Percentiles rank a stretch among this genome's conserved stretches.
Conservation (phyloP, 257 asterid genomes). For the Forsythia suspensa region DNA sequence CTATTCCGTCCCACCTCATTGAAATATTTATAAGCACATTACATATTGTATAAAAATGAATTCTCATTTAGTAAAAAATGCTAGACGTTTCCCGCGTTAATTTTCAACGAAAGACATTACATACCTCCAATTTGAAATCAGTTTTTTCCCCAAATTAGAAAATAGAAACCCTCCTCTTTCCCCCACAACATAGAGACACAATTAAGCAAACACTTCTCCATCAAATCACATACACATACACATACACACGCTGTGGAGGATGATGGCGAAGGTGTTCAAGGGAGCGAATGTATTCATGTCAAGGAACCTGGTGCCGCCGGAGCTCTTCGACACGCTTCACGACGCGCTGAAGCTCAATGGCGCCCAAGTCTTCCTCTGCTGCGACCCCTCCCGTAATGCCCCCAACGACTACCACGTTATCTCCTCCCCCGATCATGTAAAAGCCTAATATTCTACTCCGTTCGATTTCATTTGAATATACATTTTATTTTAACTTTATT, state of each 20-base stretch:
- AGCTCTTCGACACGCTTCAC: constrained; percentile 85
- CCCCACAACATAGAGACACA: neutral
- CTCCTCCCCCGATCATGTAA: constrained; percentile 74
- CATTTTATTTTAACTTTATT: neutral
- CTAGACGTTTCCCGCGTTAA: neutral
- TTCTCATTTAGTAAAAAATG: no score
- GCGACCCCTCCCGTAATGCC: constrained; percentile 84
- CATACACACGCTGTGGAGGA: constrained; percentile 6
- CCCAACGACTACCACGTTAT: constrained; percentile 84
- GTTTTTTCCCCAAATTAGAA: neutral
- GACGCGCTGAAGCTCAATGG: constrained; percentile 92
- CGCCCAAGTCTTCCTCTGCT: constrained; percentile 78
- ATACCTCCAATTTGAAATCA: neutral
- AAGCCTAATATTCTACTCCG: neutral
- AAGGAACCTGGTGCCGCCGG: constrained; percentile 87
- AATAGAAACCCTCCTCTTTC: neutral
- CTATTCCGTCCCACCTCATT: no score
- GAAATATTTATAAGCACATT: no score
- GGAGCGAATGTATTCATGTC: constrained; percentile 82
- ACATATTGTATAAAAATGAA: no score
- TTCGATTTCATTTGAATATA: constrained; percentile 3
- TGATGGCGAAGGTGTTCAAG: constrained; percentile 68
- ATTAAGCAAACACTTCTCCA: neutral
- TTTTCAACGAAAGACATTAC: neutral
- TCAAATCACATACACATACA: neutral